Percentiles rank a stretch among this genome's conserved stretches.
These are phyloP conservation scores for Colletotrichum tamarilloi DNA, from an alignment of 2,329 filamentous ascomycete genomes.

Conservation along the genomic window DNA sequence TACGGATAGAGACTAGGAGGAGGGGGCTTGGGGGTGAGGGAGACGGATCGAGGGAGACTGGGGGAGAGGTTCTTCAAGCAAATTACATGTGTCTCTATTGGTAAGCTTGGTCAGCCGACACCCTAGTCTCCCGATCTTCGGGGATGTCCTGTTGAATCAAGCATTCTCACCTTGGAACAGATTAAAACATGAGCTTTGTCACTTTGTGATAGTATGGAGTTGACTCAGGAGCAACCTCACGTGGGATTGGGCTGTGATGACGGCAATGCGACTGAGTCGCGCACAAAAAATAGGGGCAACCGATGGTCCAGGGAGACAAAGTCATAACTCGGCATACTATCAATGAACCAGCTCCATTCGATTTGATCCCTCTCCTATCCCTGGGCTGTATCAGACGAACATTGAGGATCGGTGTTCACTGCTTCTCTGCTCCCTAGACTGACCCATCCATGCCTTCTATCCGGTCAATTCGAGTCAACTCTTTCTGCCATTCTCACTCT, in stretches of 20 bases:
- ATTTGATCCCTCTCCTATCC: neutral
- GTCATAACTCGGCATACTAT: neutral
- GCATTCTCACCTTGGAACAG: neutral
- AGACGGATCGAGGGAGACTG: neutral
- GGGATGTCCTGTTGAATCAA: neutral
- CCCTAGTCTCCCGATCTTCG: neutral
- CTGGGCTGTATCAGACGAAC: neutral
- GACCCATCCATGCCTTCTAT: neutral
- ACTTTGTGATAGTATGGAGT: neutral
- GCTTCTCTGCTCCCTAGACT: too few relatives aligned
- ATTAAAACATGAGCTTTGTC: neutral
- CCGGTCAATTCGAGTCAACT: neutral
- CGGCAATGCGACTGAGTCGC: neutral
- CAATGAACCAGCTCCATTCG: neutral
- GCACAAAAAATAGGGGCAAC: neutral
- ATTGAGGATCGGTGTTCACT: neutral
- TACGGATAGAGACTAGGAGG: neutral
- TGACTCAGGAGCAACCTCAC: neutral
- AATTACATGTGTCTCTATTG: constrained; percentile 8
- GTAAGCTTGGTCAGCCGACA: constrained; percentile 8
- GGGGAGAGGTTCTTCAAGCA: constrained; percentile 5
- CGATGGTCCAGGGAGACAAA: neutral
- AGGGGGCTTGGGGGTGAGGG: neutral
- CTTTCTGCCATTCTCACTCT: neutral
- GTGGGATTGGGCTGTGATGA: neutral